Evolutionary conservation across 441 rosid genomes (phyloP), one percentile per base, ranked within the genome.

Genomic region (Populus tomentosa): DNA sequence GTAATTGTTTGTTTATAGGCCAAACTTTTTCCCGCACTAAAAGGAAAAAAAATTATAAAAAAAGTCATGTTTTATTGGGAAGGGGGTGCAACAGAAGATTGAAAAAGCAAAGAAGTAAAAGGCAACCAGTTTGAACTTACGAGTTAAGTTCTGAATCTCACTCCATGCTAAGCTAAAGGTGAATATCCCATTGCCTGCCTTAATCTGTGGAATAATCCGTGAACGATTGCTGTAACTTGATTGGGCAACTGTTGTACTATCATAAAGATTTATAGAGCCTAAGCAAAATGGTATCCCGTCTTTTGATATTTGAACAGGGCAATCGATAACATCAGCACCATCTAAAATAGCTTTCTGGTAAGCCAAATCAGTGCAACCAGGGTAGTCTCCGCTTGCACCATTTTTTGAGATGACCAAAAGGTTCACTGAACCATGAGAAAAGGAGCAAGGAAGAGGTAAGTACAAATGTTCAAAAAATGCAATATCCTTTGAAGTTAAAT

Each of bases 301-400:
- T 75, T 87, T 80, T 8, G 98, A 88, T 83, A 94, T 79, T 87
- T 94, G 98, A 77, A 94, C 87, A 56, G 94, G 83, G 74, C 98
- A 94, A 76, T 94, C 97, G 6, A 94, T 85, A 79, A 94, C 66
- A 81, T 94, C 87, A 63, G 87, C 86, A 63, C 91, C 95, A 75
- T 88, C 92, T 67, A 70, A 66, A 74, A 94, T 88, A 71, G 98
- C 98, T 23, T 82, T 81, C 74, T 72, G 68, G 78, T 94, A 94
- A 70, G 97, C 97, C 85, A 78, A 61, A 82, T 92, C 87, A 10
- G 95, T 92, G 68, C 97, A 89, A 56, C 89, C 86, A 46, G 95
- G 94, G 81, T 81, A 89, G 81, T 94, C 95, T 70, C 97, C 98
- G 74, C 98, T 94, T 46, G 97, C 97, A 69, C 95, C 98, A 83